Base-by-base conservation (phyloP, 2,329 filamentous ascomycete genomes). In the Colletotrichum falcatum region DNA sequence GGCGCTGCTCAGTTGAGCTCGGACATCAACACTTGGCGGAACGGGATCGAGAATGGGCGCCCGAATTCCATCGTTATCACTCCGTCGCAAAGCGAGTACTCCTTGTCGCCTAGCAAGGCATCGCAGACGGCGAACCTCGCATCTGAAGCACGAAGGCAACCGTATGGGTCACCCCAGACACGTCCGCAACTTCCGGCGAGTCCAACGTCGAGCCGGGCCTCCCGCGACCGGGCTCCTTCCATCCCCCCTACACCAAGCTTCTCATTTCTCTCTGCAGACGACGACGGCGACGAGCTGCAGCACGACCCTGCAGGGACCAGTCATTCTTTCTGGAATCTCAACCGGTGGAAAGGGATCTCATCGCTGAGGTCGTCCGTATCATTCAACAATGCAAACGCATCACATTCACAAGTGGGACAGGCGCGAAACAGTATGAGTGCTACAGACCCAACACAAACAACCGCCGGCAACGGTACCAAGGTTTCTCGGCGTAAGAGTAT, bases 11-110 rank as follows among this genome's bases (percentile, higher is more conserved):
- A 81, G 55, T 70, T 80, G 26, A 81, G 76, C 64, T 84, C 91
- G 1, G 95, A 98, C 73, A 98, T 98, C 74, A 87, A 97, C 73
- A 92, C 90, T 60, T 99, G 95, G 95, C 90, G 95, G 4, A 94
- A 97, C 65, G 86, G 86, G 26, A 83, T 90, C 16, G 86, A 88
- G 55, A 80, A 81, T 23, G 81, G 79, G 14, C 79, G 83, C 20
- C 79, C 81, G 1, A 79, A 78, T 59, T 80, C 81, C 33, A 78
- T 82, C 30, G 73, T 65, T 7, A 77, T 78, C 35, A 82, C 82
- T 0, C 79, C 84, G 0, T 77, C 80, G 5, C 79, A 82, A n/a
- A 87, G 82, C 66, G 86, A 88, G 71, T 83, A 88, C 14, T 90
- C 88, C 3, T 75, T 86, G 3, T 90, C 88, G 3, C 89, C 89